phyloP scores from a whole-genome alignment of 192 early-diverging fungal species.

The Linnemannia zychae region DNA sequence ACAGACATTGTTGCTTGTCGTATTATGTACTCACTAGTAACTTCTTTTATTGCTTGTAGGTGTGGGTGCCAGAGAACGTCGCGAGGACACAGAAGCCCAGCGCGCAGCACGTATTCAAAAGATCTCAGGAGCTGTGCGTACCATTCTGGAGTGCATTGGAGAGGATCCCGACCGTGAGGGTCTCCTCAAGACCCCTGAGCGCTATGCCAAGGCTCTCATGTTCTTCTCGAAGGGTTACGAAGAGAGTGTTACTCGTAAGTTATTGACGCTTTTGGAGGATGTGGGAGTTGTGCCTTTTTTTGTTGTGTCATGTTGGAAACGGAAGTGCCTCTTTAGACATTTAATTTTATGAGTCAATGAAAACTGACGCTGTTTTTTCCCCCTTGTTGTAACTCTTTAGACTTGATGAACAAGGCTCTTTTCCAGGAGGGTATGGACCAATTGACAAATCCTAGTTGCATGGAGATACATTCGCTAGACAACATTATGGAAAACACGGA shows the following conservation, averaged over 20 bases:
- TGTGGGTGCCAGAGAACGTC: conserved; percentile 83
- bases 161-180: conserved; percentile 97
- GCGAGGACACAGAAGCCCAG: conserved; percentile 84
- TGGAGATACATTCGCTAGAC: not conserved
- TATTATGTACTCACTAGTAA: not conserved
- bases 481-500: not conserved
- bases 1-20: not conserved
- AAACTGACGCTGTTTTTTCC: not conserved
- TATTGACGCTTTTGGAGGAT: too few relatives aligned
- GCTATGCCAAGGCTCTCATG: conserved; percentile 97
- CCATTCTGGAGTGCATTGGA: conserved; percentile 92
- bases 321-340: too few relatives aligned
- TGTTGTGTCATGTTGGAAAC: not conserved
- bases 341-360: not conserved
- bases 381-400: conserved; percentile 44
- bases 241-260: conserved; percentile 79
- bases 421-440: conserved; percentile 87
- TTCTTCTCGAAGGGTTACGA: conserved; percentile 99
- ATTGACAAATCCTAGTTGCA: not conserved
- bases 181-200: conserved; percentile 93
- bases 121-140: conserved; percentile 88
- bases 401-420: conserved; percentile 93
- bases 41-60: conserved; percentile 55
- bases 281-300: not conserved
- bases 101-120: conserved; percentile 77